Conservation (phyloP, 202 grass and related monocot species). For the Carex sylvatica region DNA sequence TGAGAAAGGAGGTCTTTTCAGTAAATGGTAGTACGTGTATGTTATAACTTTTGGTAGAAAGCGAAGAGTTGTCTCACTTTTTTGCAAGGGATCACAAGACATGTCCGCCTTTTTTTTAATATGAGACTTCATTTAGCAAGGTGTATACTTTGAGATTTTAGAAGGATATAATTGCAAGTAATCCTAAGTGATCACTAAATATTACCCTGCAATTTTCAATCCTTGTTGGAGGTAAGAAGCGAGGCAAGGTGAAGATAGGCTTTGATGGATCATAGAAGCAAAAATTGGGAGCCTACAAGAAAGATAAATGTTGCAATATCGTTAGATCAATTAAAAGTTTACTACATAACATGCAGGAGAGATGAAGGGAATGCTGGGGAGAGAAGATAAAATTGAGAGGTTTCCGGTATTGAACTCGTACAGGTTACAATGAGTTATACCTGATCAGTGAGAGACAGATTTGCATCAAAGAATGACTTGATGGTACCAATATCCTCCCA, state of each 20-base stretch:
- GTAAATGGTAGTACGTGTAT: background rate
- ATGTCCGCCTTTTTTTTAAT: background rate
- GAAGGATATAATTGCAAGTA: background rate
- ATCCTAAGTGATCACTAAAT: background rate
- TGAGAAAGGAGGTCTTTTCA: background rate
- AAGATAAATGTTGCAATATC: conserved; percentile 8
- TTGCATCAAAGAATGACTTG: conserved; percentile 83
- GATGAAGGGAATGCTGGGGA: background rate
- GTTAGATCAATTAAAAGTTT: background rate
- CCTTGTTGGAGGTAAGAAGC: conserved; percentile 73
- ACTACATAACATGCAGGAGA: background rate
- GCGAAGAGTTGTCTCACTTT: background rate
- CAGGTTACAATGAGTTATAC: conserved; percentile 28
- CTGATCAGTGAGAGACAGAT: conserved; percentile 72
- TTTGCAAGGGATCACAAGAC: background rate
- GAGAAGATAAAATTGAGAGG: background rate
- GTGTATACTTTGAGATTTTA: background rate
- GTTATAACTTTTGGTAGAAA: background rate
- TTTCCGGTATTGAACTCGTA: background rate
- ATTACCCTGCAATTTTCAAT: conserved; percentile 67
- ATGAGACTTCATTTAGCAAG: background rate
- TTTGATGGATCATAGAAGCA: conserved; percentile 76
- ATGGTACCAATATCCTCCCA: conserved; percentile 89
- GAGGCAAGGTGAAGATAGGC: conserved; percentile 62
- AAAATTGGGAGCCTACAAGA: conserved; percentile 55